A percentile compares a stretch with the other conserved stretches of the same genome.
Evolutionary conservation across 257 asterid species (phyloP).

Genomic region (Solanum tarapatanum): DNA sequence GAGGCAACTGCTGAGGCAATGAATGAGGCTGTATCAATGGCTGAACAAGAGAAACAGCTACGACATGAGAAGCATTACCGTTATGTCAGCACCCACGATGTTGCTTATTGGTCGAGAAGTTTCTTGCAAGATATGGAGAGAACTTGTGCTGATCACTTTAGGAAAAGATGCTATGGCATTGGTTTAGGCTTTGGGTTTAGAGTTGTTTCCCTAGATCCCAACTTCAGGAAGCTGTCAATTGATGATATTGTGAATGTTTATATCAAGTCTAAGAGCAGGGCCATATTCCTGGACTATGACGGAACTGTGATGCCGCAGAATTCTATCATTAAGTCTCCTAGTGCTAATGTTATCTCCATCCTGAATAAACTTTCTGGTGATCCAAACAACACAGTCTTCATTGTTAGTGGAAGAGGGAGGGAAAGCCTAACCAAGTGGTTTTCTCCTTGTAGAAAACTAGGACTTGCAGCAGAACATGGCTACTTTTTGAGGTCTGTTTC

Average conservation of each 20-base stretch:
- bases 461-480: conserved; percentile 89
- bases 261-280: conserved; percentile 48
- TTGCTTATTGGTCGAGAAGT: conserved; percentile 78
- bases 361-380: conserved; percentile 55
- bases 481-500: conserved; percentile 54
- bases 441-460: conserved; percentile 58
- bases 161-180: conserved; percentile 68
- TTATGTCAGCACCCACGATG: conserved; percentile 62
- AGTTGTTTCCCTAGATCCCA: conserved; percentile 73
- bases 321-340: conserved; percentile 55
- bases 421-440: conserved; percentile 62
- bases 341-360: conserved; percentile 46
- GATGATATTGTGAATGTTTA: conserved; percentile 64
- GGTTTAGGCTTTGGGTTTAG: conserved; percentile 82
- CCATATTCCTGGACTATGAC: conserved; percentile 76
- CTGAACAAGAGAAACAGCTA: conserved; percentile 60
- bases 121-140: conserved; percentile 88
- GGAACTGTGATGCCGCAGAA: conserved; percentile 80
- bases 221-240: conserved; percentile 52
- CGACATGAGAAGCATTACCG: conserved; percentile 81
- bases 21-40: conserved; percentile 60
- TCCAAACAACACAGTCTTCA: conserved; percentile 42
- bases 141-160: conserved; percentile 66
- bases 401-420: conserved; percentile 82
- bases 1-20: conserved; percentile 71